These are phyloP conservation scores for Leucosporidium yakuticum DNA, from an alignment of 768 basidiomycete species.

Conservation along the genomic window DNA sequence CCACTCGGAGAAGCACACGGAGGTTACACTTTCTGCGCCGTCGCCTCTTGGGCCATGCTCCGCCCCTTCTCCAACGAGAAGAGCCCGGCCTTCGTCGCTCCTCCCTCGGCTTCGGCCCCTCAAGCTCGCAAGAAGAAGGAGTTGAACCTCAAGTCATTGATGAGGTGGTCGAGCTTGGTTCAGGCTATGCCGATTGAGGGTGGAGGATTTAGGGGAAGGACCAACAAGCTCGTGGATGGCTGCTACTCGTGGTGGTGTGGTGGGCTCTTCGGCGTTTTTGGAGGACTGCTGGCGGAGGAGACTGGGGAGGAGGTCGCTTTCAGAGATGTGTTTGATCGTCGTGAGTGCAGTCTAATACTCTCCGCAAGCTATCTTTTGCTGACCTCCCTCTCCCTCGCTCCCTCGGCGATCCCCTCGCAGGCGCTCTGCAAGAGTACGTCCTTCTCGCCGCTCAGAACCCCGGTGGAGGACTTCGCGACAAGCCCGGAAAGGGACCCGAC, in stretches of 20 bases:
- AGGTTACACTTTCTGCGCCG: slow-evolving; percentile 90
- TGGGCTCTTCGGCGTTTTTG: slow-evolving; percentile 68
- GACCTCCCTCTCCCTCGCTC: neutral
- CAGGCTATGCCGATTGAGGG: slow-evolving; percentile 76
- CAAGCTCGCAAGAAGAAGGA: neutral
- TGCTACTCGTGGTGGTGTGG: slow-evolving; percentile 99
- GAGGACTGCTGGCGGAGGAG: slow-evolving; percentile 44
- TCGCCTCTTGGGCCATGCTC: slow-evolving; percentile 76
- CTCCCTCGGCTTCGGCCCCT: neutral
- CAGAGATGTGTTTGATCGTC: slow-evolving; percentile 38
- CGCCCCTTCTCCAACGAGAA: slow-evolving; percentile 49
- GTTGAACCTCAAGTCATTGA: slow-evolving; percentile 56
- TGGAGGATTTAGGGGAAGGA: slow-evolving; percentile 86
- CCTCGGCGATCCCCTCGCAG: slow-evolving; percentile 25
- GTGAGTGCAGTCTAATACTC: slow-evolving; percentile 26
- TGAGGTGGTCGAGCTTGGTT: slow-evolving; percentile 79
- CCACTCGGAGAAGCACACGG: slow-evolving; percentile 93
- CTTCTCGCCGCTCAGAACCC: slow-evolving; percentile 78
- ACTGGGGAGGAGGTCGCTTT: slow-evolving; percentile 18
- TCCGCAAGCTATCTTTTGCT: neutral
- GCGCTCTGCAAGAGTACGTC: slow-evolving; percentile 81
- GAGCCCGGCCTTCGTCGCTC: slow-evolving; percentile 20
- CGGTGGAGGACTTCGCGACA: slow-evolving; percentile 82
- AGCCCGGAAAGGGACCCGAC: slow-evolving; percentile 95
- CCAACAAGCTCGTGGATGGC: slow-evolving; percentile 98